A percentile compares a stretch with the other conserved stretches of the same genome.
phyloP scores from a whole-genome alignment of 1,139 yeast species.

The Hyphopichia buzzinii region DNA sequence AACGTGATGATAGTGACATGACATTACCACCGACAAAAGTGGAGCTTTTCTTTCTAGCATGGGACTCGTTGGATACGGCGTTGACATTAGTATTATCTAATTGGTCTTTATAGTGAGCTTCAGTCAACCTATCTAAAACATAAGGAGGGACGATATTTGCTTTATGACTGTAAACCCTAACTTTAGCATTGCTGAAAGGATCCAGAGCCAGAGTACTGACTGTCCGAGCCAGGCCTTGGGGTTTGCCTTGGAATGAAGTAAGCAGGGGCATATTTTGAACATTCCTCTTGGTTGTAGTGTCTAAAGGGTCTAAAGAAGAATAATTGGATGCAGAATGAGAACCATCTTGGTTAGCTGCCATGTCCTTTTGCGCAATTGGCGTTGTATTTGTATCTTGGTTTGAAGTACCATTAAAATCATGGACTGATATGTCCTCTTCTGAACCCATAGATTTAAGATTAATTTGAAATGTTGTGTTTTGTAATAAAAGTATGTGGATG shows the following conservation, averaged over 20 bases:
- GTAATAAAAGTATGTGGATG: too few relatives aligned
- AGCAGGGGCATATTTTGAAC: not conserved
- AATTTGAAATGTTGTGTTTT: too few relatives aligned
- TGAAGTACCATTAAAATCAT: not conserved
- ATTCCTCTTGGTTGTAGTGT: not conserved
- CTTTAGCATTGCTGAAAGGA: slow-evolving; percentile 27
- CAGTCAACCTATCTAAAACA: slow-evolving; percentile 54
- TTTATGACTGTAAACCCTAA: slow-evolving; percentile 34
- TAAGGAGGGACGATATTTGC: slow-evolving; percentile 53
- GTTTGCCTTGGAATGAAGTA: not conserved
- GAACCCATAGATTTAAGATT: too few relatives aligned
- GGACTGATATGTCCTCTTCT: not conserved
- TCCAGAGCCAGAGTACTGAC: slow-evolving; percentile 10
- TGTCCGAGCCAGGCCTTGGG: not conserved
- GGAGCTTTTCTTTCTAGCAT: not conserved
- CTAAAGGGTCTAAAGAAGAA: not conserved
- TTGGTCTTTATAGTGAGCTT: slow-evolving; percentile 42
- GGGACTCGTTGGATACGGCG: slow-evolving; percentile 1
- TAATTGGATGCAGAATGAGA: not conserved
- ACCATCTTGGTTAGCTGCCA: not conserved
- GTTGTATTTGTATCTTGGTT: not conserved
- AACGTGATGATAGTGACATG: not conserved
- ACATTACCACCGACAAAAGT: not conserved
- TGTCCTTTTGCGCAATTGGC: not conserved
- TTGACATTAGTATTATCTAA: slow-evolving; percentile 31